Evolutionary conservation across 2,329 filamentous ascomycete genomes (phyloP).

Genomic region (Epichloe uncinata): DNA sequence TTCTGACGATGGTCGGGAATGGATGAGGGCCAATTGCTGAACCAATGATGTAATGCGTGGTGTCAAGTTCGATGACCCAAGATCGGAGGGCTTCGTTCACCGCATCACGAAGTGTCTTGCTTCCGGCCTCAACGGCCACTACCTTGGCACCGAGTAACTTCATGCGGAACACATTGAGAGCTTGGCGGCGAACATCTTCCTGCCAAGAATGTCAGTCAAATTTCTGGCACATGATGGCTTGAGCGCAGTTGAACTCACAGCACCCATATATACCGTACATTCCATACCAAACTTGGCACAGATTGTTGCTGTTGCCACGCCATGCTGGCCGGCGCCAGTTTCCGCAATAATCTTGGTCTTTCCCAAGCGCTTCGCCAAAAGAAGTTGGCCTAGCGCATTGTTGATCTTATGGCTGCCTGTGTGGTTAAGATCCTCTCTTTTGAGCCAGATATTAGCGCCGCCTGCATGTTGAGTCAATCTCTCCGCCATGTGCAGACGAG

Average conservation of each 20-base stretch:
- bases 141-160: slow-evolving; percentile 89
- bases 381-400: slow-evolving; percentile 87
- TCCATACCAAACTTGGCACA: slow-evolving; percentile 98
- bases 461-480: slow-evolving; percentile 79
- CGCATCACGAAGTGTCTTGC: slow-evolving; percentile 67
- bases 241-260: slow-evolving; percentile 28
- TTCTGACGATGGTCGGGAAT: slow-evolving; percentile 93
- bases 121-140: slow-evolving; percentile 83
- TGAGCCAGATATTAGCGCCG: slow-evolving; percentile 93
- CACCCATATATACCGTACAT: slow-evolving; percentile 97
- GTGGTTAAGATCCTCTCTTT: slow-evolving; percentile 95
- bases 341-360: slow-evolving; percentile 98
- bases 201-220: slow-evolving; percentile 15
- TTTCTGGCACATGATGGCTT: neutral
- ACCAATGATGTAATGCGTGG: slow-evolving; percentile 96
- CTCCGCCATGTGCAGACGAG: slow-evolving; percentile 79
- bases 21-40: slow-evolving; percentile 96
- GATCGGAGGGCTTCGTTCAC: slow-evolving; percentile 92
- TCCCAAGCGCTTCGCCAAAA: slow-evolving; percentile 72
- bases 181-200: slow-evolving; percentile 91
- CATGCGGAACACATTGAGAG: slow-evolving; percentile 97
- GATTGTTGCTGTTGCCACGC: slow-evolving; percentile 92
- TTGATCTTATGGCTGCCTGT: slow-evolving; percentile 99
- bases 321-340: slow-evolving; percentile 94
- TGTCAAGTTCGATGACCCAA: slow-evolving; percentile 87